Evolutionary conservation across 192 early-diverging fungal species (phyloP).

Genomic region (Borealophlyctis nickersoniae): DNA sequence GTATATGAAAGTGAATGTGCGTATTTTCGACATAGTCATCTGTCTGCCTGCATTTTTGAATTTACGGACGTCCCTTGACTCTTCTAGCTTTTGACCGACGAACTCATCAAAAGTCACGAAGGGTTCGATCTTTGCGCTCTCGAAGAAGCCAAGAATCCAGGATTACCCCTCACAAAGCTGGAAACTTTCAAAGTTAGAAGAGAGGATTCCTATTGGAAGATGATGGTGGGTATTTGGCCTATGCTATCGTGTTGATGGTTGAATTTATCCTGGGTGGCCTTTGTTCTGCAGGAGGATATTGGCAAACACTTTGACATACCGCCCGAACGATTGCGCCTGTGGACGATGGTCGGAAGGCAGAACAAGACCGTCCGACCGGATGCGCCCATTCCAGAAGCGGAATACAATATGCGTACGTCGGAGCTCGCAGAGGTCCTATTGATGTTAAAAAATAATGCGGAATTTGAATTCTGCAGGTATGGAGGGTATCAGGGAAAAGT

Average conservation of each 20-base stretch:
- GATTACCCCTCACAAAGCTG: conserved; percentile 41
- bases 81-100: conserved; percentile 60
- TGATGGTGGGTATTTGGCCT: no score
- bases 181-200: no score
- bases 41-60: not conserved
- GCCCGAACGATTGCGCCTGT: conserved; percentile 66
- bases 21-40: conserved; percentile 10
- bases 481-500: conserved; percentile 30
- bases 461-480: conserved; percentile 20
- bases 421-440: not conserved
- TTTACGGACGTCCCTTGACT: not conserved
- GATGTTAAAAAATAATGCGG: not conserved
- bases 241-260: no score
- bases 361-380: conserved; percentile 91
- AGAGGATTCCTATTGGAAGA: no score
- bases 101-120: conserved; percentile 64
- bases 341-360: conserved; percentile 83
- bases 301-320: conserved; percentile 43
- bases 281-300: conserved; percentile 37
- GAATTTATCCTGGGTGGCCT: no score
- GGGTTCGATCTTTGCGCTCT: conserved; percentile 88
- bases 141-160: conserved; percentile 44
- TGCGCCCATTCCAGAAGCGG: conserved; percentile 52
- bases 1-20: conserved; percentile 60
- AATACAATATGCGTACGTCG: conserved; percentile 44